Evolutionary conservation across 73 alveolate species (phyloP).

Genomic region (Paramecium sexaurelia): DNA sequence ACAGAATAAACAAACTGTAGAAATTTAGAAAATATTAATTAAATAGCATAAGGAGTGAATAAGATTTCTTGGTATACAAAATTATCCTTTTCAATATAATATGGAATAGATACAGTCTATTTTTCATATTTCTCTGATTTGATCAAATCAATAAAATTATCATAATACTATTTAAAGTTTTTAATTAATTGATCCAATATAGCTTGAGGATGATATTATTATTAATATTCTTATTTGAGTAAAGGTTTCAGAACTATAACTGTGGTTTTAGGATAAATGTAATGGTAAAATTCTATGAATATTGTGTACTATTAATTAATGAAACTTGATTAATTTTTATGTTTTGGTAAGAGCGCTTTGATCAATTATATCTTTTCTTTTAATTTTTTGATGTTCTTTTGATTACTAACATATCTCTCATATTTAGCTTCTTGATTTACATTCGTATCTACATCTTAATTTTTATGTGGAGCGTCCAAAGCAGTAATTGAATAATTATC

Average conservation of each 20-base stretch:
- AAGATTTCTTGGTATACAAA: background rate
- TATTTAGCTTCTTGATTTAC: background rate
- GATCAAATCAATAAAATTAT: background rate
- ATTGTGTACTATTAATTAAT: background rate
- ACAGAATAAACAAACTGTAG: background rate
- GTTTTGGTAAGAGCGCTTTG: background rate
- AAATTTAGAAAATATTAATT: background rate
- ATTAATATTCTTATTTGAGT: background rate
- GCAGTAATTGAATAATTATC: background rate
- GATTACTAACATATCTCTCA: too few species aligned
- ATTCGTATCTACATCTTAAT: background rate
- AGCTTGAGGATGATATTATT: background rate
- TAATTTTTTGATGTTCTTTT: background rate
- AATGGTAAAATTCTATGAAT: background rate
- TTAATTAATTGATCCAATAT: background rate
- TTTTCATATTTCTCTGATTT: background rate
- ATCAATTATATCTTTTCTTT: background rate
- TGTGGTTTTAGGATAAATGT: background rate
- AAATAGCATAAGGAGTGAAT: background rate
- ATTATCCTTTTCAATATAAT: background rate
- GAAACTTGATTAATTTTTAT: background rate
- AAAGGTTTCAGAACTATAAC: background rate
- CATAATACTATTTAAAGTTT: background rate
- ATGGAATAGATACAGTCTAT: background rate
- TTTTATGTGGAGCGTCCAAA: background rate